These are phyloP conservation scores for Salvia splendens DNA, from an alignment of 257 asterid genomes.

Conservation along the genomic window DNA sequence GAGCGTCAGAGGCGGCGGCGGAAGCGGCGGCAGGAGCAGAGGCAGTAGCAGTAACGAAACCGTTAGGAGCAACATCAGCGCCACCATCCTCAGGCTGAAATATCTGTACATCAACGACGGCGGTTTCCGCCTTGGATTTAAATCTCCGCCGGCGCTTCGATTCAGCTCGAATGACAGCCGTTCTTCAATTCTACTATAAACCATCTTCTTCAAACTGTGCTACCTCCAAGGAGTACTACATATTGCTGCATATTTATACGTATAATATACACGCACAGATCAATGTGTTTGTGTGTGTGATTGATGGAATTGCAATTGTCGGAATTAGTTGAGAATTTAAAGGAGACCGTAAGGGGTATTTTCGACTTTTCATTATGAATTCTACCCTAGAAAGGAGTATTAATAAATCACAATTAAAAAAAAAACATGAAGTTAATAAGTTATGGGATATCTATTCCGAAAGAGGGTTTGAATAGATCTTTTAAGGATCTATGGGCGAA, in stretches of 20 bases:
- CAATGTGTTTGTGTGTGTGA: neutral
- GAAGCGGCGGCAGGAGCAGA: constrained; percentile 65
- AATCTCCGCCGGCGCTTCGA: constrained; percentile 2
- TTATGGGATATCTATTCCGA: too few relatives aligned
- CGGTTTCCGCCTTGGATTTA: constrained; percentile 7
- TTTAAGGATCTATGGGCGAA: too few relatives aligned
- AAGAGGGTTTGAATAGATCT: too few relatives aligned
- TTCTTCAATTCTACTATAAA: constrained; percentile 29
- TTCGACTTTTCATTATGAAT: constrained; percentile 21
- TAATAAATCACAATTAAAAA: too few relatives aligned
- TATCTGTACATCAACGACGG: constrained; percentile 33
- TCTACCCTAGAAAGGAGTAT: too few relatives aligned
- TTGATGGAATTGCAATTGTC: constrained; percentile 3
- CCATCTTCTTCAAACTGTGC: constrained; percentile 33
- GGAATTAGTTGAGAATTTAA: constrained; percentile 14
- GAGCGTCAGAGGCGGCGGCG: constrained; percentile 61
- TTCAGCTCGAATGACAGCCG: constrained; percentile 27
- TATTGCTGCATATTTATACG: neutral
- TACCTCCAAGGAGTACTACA: neutral
- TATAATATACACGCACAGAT: neutral
- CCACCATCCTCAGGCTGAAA: constrained; percentile 22
- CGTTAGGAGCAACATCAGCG: constrained; percentile 43
- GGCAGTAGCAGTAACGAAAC: constrained; percentile 58
- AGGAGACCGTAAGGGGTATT: constrained; percentile 21
- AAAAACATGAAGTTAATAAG: too few relatives aligned